Base-by-base conservation (phyloP, 352 stramenopile genomes). In the Porosira glacialis region DNA sequence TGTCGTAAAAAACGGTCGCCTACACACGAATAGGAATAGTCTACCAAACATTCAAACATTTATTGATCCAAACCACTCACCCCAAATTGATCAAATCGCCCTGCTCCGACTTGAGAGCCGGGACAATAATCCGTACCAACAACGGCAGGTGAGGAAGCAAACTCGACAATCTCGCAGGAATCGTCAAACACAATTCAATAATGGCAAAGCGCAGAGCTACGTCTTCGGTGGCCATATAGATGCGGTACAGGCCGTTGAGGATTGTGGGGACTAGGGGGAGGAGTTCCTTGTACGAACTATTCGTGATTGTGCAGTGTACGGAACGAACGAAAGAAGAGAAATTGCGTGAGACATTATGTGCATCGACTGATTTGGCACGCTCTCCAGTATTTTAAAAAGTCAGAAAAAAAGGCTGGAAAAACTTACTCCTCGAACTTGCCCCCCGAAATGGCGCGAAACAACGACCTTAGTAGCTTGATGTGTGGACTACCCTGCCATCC, bases 81-180 rank as follows among this genome's bases (percentile, higher is more conserved):
- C 93, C 95, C 33, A 98, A 83, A 59, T 97, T 98, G 10, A 95
- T 91, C 1, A 98, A 81, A 78, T 98, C 95, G 13, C 94, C 95
- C 0, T 74, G 65, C 33, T 94, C 89, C 11, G 93, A 97, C 59
- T 97, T 61, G 8, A 99, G 94, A 6, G 95, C 94, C 35, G 89
- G 88, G 38, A 98, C 90, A 35, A 98, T 95, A 2, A 97, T 93
- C 60, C 95, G 92, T 80, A 98, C 92, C 19, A 98, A 83, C 22
- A 97, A 94, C 35, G 96, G 95, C 24, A 99, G 79, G 66, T 98
- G 97, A 31, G 97, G 96, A n/a, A 98, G 78, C 49, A 98, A 70
- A 13, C 92, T 97, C 49, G 94, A 97, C 15, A 98, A 64, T 36
- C 95, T 78, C 33, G 94, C 94, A 15, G 96, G 96, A 47, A 98